Evolutionary conservation across 2,329 filamentous ascomycete genomes (phyloP), one percentile per base, ranked within the genome.

Genomic region (Xylariaceae sp.): DNA sequence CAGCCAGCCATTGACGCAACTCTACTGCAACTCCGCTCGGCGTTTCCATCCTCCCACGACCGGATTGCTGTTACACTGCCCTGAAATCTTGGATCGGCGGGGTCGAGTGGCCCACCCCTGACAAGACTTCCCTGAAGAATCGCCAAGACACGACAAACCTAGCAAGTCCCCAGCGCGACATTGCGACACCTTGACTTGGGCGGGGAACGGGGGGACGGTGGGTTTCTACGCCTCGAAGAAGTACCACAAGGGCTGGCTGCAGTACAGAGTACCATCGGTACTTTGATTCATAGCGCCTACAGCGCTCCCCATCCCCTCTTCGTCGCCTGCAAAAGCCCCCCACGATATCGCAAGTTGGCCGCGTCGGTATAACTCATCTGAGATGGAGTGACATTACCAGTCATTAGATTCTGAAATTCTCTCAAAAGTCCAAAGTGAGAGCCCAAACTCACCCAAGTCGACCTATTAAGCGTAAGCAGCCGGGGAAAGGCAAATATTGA

Each of bases 101-200:
- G 63, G 61, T 63, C 55, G 44, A 62, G 55, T 60, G 61, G 48
- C 58, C 49, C 29, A 58, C 58, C 53, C 53, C 51, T 61, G 57
- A 58, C 43, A 24, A 28, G 39, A 59, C n/a, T 43, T 48, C 44
- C 52, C 48, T 56, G 51, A 49, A 19, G 31, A 52, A 50, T 37
- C 54, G 60, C 57, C 60, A 63, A 63, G 58, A 44, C 56, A 14
- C 43, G 34, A 48, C 31, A 58, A 49, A 31, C 40, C 52, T 14
- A 51, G 29, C 47, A 50, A 36, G 46, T 29, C 17, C 28, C 41
- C 33, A 48, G 59, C 51, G 53, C 47, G 40, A 44, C 56, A 53
- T 57, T 48, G 49, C 33, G 17, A 9, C 14, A 50, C 36, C 45
- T 37, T 26, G 53, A 55, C 37, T 29, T 37, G 41, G 34, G 51